Base-by-base conservation (phyloP, 495 filamentous ascomycete genomes). In the Penicillium coffeae region DNA sequence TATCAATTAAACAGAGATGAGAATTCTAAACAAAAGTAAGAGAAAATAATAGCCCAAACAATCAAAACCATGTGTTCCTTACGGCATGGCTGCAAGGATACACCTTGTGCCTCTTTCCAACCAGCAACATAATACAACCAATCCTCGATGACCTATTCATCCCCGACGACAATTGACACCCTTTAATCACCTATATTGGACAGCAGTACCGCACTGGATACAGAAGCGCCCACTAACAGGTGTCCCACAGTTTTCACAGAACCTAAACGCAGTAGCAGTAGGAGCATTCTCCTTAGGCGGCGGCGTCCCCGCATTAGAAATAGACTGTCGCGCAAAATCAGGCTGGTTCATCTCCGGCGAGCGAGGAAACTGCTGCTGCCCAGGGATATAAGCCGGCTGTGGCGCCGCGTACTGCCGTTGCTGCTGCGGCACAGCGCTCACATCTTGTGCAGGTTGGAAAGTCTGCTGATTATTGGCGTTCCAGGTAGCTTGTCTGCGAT, bases 201-300 rank as follows among this genome's bases (percentile, higher is more conserved):
- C 25, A 4, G 10, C 25, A 27, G 34, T 21, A 20, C 55, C 55
- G 33, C 51, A 55, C 25, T 50, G 47, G 30, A 44, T 38, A 42
- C 55, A 58, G 47, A 58, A 55, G 0, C 43, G 47, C 15, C 47
- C 50, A 18, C 39, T 47, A 12, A 50, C 19, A 49, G 51, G 44
- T 3, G 39, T 49, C 14, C 52, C 51, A 27, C 56, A 59, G 25
- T 59, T 47, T n/a, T 40, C 16, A 38, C 56, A 59, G 42, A 45
- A 55, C 18, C 41, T 46, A 21, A 46, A 49, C 3, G 35, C 48
- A 30, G 43, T 52, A 0, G 52, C 49, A 18, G 48, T 43, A 1
- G 49, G 33, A n/a, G 18, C 15, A 10, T 38, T 45, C 46, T 57
- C 54, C 45, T 52, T 57, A 0, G 54, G 37, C n/a, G 48, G 45